Conservation (phyloP, 2,329 filamentous ascomycete species). For the Sclerotinia minor region DNA sequence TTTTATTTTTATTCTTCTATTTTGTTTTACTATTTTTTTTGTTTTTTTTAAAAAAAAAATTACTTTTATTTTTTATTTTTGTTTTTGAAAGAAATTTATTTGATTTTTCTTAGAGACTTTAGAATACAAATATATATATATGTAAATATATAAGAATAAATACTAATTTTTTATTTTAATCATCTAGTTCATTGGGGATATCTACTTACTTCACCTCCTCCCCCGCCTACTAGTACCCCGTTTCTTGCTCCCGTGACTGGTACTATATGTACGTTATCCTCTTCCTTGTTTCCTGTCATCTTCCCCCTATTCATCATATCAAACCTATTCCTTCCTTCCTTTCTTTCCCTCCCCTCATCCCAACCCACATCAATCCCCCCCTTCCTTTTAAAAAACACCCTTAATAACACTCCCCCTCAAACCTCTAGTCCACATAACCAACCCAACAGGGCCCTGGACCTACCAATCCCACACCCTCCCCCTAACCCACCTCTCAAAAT, state of each 20-base stretch:
- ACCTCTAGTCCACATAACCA: slow-evolving; percentile 7
- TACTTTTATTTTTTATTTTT: too few relatives aligned
- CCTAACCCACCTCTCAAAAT: background rate
- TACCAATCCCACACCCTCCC: slow-evolving; percentile 9
- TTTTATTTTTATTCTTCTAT: too few relatives aligned
- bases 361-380: background rate
- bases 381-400: background rate
- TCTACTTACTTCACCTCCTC: slow-evolving; percentile 3
- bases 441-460: background rate
- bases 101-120: too few relatives aligned
- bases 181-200: background rate
- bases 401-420: background rate
- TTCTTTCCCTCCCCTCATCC: background rate
- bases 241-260: slow-evolving; percentile 14
- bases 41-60: too few relatives aligned
- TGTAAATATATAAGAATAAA: too few relatives aligned
- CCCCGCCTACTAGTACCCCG: background rate
- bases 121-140: too few relatives aligned
- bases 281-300: background rate
- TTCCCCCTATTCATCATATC: too few relatives aligned
- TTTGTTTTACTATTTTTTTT: too few relatives aligned
- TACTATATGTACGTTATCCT: background rate
- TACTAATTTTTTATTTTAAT: background rate
- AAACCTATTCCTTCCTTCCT: too few relatives aligned
- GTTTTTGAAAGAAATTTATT: too few relatives aligned